Conservation (phyloP, 805 yeast species). For the Schwanniomyces polymorphus region DNA sequence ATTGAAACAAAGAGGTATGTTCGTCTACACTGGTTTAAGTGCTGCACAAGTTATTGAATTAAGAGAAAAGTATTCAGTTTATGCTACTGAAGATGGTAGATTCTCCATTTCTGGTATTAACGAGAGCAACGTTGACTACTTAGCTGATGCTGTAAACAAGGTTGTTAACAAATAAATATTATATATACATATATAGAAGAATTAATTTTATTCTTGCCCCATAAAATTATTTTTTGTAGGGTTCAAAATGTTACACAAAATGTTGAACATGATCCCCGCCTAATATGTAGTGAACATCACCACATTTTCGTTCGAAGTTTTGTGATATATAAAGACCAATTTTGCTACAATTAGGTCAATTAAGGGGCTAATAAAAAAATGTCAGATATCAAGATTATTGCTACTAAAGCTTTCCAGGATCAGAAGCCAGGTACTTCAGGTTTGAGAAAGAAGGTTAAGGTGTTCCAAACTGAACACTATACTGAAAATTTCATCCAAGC, state of each 20-base stretch:
- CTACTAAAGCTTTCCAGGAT: slow-evolving; percentile 76
- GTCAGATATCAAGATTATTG: slow-evolving; percentile 11
- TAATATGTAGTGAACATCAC: not conserved
- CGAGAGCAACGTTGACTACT: slow-evolving; percentile 71
- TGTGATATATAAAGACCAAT: not conserved
- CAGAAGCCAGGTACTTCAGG: slow-evolving; percentile 99
- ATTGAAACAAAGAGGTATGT: slow-evolving; percentile 92
- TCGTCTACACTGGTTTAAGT: slow-evolving; percentile 83
- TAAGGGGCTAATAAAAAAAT: not conserved
- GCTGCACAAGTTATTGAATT: slow-evolving; percentile 70
- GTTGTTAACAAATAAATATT: slow-evolving; percentile 32
- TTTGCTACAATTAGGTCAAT: not conserved
- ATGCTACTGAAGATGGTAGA: slow-evolving; percentile 89
- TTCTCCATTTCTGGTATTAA: slow-evolving; percentile 89
- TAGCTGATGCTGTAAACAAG: slow-evolving; percentile 61
- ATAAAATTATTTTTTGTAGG: not conserved
- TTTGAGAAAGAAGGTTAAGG: slow-evolving; percentile 83
- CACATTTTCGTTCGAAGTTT: not conserved
- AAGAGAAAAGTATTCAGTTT: slow-evolving; percentile 72
- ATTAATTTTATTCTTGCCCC: not conserved
- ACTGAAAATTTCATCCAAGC: slow-evolving; percentile 95
- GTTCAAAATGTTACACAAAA: not conserved
- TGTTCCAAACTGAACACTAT: slow-evolving; percentile 76
- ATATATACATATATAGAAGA: not conserved
- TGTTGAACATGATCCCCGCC: not conserved